Conservation (phyloP, 176 grass and related monocot genomes). For the Typha latifolia region DNA sequence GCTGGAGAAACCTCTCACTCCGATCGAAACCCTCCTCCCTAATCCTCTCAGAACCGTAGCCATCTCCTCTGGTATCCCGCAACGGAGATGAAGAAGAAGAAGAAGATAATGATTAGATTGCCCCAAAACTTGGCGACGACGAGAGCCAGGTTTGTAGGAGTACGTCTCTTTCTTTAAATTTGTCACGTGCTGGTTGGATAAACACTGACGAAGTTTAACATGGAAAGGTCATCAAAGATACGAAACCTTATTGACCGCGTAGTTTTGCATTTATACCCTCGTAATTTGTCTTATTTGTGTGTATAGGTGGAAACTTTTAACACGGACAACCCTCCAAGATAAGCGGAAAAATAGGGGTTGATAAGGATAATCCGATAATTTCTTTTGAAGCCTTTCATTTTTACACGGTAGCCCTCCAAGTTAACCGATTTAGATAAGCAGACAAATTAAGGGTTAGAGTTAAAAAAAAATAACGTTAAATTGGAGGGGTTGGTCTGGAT, state of each 20-base stretch:
- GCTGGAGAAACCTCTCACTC: constrained; percentile 44
- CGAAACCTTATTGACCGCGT: not conserved
- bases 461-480: too few species aligned
- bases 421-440: too few species aligned
- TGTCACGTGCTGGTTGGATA: not conserved
- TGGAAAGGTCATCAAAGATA: not conserved
- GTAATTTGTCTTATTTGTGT: too few species aligned
- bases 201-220: not conserved
- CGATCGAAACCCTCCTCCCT: constrained; percentile 21
- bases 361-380: too few species aligned
- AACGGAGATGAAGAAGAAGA: not conserved
- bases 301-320: too few species aligned
- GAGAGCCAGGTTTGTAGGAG: not conserved
- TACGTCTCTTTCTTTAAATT: not conserved
- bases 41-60: constrained; percentile 29
- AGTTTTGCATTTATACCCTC: too few species aligned
- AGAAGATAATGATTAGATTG: not conserved
- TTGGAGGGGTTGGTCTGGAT: too few species aligned
- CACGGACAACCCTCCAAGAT: too few species aligned
- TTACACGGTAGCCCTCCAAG: too few species aligned
- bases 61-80: not conserved
- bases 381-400: too few species aligned
- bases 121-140: not conserved
- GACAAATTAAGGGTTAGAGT: too few species aligned
- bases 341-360: too few species aligned